Percentiles rank a stretch among this genome's conserved stretches.
phyloP scores from a whole-genome alignment of 106 monocot genomes.

The Phalaenopsis aphrodite region DNA sequence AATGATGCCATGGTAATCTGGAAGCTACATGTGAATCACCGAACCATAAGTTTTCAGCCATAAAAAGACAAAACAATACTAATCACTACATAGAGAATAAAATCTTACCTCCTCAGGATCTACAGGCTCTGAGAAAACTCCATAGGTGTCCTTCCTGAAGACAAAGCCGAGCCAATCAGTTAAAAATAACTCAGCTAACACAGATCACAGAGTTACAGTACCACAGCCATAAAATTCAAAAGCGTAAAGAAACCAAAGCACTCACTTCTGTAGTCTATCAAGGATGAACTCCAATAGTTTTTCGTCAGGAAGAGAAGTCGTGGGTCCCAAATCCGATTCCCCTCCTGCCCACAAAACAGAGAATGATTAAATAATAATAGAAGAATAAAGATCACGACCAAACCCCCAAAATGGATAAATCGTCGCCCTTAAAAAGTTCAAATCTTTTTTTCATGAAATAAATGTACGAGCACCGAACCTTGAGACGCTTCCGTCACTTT shows the following conservation, averaged over 20 bases:
- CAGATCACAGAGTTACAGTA: not conserved
- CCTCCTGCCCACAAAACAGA: constrained; percentile 13
- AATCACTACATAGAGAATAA: not conserved
- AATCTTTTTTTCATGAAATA: constrained; percentile 13
- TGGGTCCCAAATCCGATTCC: constrained; percentile 46
- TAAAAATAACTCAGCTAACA: constrained; percentile 6
- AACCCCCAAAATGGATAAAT: not conserved
- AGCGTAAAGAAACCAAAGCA: constrained; percentile 6
- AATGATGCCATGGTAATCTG: constrained; percentile 79
- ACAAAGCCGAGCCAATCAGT: constrained; percentile 6
- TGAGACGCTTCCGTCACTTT: constrained; percentile 50
- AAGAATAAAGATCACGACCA: constrained; percentile 6
- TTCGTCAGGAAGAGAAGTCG: constrained; percentile 84
- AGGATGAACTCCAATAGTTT: constrained; percentile 95
- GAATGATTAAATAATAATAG: constrained; percentile 8
- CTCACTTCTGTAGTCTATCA: constrained; percentile 94
- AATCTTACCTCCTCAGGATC: constrained; percentile 67
- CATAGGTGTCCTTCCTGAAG: constrained; percentile 90
- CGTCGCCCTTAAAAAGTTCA: not conserved
- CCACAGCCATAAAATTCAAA: not conserved
- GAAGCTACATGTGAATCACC: constrained; percentile 37
- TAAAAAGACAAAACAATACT: not conserved
- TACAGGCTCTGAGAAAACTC: constrained; percentile 83
- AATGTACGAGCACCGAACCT: constrained; percentile 51
- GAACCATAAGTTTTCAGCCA: not conserved